Evolutionary conservation across 257 asterid species (phyloP), one percentile per base, ranked within the genome.

Genomic region (Forsythia suspensa): DNA sequence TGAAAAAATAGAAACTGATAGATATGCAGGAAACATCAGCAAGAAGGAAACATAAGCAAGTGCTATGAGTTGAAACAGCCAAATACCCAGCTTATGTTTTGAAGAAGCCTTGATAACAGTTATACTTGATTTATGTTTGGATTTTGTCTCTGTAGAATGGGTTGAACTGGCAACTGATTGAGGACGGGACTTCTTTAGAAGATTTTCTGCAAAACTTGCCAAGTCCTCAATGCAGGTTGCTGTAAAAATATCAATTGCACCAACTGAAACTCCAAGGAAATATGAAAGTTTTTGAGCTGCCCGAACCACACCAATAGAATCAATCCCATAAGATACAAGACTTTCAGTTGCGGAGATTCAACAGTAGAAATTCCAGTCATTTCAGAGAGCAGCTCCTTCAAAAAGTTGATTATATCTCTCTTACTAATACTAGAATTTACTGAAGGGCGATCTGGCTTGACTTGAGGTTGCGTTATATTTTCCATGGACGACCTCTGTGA

Each of bases 161-260:
- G 84, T 70, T 36, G 68, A 8, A 40, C 59, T 76, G 48, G 21
- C 16, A 37, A 52, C 66, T 48, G 71, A 34, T 66, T 76, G 81
- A 59, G 86, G 87, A 36, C 59, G 77, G 6, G 88, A 76, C 71
- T 89, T 89, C 57, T 70, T 79, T 67, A 89, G 74, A 6, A 83
- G 87, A 72, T 39, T 73, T 15, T 85, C 86, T 2, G 89, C 79
- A 42, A 87, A 89, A 69, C 11, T 76, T 12, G 89, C 90, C 81
- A 89, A 76, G 80, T 89, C 93, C 0, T 87, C 90, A 4, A 89
- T 85, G 88, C 93, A 87, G 44, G 90, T 85, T 39, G 89, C 93
- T 61, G 93, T 85, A 6, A 89, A 89, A n/a, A 89, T 89, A 48
- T 89, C 93, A 7, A 89, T 84, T 0, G 90, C 93, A 38, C 93